Conservation (phyloP, 257 asterid species). For the Solanum pennellii region DNA sequence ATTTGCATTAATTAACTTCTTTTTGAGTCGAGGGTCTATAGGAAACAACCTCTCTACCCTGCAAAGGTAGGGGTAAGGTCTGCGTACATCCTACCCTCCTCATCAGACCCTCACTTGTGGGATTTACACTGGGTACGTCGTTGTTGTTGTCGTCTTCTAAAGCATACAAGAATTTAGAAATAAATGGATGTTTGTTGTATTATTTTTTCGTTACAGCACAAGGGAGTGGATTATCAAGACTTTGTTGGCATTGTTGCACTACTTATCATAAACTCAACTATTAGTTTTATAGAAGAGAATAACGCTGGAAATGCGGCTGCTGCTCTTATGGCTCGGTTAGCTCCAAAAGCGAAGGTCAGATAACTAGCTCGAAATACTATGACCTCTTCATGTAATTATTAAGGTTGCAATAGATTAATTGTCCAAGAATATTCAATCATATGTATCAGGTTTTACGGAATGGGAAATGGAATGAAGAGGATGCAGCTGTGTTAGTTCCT, state of each 20-base stretch:
- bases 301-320: conserved; percentile 33
- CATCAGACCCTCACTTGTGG: neutral
- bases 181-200: neutral
- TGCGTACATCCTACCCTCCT: neutral
- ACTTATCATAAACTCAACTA: conserved; percentile 19
- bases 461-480: conserved; percentile 25
- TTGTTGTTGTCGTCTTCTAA: neutral
- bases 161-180: neutral
- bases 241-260: conserved; percentile 15
- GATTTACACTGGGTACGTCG: neutral
- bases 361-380: neutral
- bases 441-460: conserved; percentile 20
- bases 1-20: neutral
- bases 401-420: neutral
- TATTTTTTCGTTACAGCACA: neutral
- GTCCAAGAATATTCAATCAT: neutral
- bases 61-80: neutral
- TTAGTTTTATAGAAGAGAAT: conserved; percentile 25
- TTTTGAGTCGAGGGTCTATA: neutral
- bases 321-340: conserved; percentile 29
- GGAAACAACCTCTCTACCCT: neutral
- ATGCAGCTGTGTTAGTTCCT: conserved; percentile 27
- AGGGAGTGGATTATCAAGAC: conserved; percentile 13
- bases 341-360: conserved; percentile 29
- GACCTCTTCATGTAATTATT: neutral